Evolutionary conservation across 2,329 filamentous ascomycete genomes (phyloP).

Genomic region (Plenodomus tracheiphilus): DNA sequence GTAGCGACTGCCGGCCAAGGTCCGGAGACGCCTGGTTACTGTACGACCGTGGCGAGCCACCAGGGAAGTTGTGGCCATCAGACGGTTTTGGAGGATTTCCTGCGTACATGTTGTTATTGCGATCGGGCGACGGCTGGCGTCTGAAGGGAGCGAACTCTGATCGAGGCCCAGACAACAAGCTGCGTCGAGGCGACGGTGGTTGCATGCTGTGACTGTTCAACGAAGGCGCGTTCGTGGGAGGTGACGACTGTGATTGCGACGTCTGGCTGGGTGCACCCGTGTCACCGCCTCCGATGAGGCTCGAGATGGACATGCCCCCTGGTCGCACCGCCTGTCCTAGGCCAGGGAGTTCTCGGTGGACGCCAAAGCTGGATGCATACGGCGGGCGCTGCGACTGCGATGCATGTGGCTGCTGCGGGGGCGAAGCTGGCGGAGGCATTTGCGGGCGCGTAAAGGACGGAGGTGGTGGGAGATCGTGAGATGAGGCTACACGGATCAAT

Average conservation of each 20-base stretch:
- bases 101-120: slow-evolving; percentile 35
- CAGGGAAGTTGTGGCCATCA: slow-evolving; percentile 32
- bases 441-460: slow-evolving; percentile 49
- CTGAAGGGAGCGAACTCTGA: slow-evolving; percentile 43
- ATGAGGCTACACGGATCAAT: slow-evolving; percentile 34
- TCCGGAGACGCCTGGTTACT: slow-evolving; percentile 43
- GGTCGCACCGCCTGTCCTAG: slow-evolving; percentile 58
- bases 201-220: slow-evolving; percentile 49
- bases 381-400: slow-evolving; percentile 50
- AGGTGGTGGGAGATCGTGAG: slow-evolving; percentile 46
- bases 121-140: slow-evolving; percentile 44
- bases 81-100: slow-evolving; percentile 28
- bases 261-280: slow-evolving; percentile 42
- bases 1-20: slow-evolving; percentile 35
- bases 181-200: slow-evolving; percentile 51
- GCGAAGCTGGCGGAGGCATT: slow-evolving; percentile 56
- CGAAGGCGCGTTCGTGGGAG: slow-evolving; percentile 44
- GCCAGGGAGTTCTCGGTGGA: slow-evolving; percentile 59
- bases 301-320: slow-evolving; percentile 74
- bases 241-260: slow-evolving; percentile 54
- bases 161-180: slow-evolving; percentile 31
- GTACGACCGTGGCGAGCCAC: slow-evolving; percentile 39
- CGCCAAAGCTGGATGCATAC: slow-evolving; percentile 46
- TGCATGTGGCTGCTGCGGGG: slow-evolving; percentile 47
- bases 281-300: slow-evolving; percentile 65